Evolutionary conservation across 371 early-diverging fungal genomes (phyloP).

Genomic region (Actinomortierella wolfii): DNA sequence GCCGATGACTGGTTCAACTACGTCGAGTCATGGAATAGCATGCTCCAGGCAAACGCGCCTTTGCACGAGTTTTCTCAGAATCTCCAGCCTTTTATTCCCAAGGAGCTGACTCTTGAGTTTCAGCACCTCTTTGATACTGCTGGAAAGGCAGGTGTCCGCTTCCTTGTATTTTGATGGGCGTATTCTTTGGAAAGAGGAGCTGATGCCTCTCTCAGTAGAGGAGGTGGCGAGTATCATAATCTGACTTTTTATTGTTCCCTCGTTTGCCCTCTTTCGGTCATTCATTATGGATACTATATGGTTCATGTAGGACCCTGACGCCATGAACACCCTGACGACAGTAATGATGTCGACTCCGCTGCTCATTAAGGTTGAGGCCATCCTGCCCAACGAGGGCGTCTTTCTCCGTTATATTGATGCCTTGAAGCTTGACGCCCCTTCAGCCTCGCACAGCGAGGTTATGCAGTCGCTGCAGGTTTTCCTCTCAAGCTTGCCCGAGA

Average conservation of each 20-base stretch:
- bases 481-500: constrained; percentile 33
- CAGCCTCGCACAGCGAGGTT: constrained; percentile 49
- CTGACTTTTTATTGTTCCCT: not conserved
- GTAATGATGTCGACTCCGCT: constrained; percentile 45
- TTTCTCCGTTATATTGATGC: constrained; percentile 43
- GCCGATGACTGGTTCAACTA: constrained; percentile 43
- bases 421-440: constrained; percentile 48
- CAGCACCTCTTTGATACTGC: constrained; percentile 30
- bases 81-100: constrained; percentile 37
- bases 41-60: constrained; percentile 44
- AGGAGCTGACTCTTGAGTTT: constrained; percentile 30
- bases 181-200: too few relatives aligned
- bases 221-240: too few relatives aligned
- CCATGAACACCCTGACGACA: constrained; percentile 33
- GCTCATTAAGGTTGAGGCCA: constrained; percentile 38
- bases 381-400: constrained; percentile 26
- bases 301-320: constrained; percentile 23
- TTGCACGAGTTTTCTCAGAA: constrained; percentile 29
- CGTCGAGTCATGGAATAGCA: constrained; percentile 45
- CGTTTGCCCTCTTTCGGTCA: not conserved
- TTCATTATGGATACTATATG: not conserved
- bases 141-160: constrained; percentile 20
- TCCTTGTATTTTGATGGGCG: too few relatives aligned
- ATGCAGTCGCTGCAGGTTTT: constrained; percentile 50
- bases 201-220: not conserved